Percentiles rank a stretch among this genome's conserved stretches.
phyloP scores from a whole-genome alignment of 2,329 filamentous ascomycete genomes.

The Mycogone perniciosa region DNA sequence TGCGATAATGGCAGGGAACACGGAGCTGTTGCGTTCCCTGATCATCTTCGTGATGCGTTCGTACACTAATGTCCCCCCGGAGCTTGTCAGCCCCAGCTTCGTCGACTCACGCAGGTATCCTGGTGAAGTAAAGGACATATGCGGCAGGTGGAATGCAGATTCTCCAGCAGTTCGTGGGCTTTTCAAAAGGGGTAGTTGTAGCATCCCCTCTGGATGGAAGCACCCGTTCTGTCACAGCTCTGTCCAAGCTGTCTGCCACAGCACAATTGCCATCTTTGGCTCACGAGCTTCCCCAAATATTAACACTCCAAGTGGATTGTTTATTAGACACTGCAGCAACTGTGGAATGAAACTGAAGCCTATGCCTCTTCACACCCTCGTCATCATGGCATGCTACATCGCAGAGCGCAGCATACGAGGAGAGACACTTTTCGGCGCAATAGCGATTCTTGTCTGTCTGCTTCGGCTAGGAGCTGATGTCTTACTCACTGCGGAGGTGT shows the following conservation, averaged over 20 bases:
- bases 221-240: conserved; percentile 1
- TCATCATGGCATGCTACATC: neutral
- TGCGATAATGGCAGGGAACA: neutral
- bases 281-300: neutral
- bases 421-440: neutral
- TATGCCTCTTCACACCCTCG: neutral
- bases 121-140: neutral
- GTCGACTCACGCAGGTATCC: neutral
- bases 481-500: neutral
- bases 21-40: neutral
- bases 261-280: neutral
- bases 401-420: neutral
- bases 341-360: neutral
- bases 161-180: neutral
- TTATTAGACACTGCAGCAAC: neutral
- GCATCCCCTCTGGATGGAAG: neutral
- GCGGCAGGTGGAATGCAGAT: conserved; percentile 1
- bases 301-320: neutral
- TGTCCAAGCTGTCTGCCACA: conserved; percentile 1
- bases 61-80: neutral
- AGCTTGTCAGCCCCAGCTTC: neutral
- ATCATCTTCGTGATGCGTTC: neutral
- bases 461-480: neutral
- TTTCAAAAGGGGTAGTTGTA: neutral
- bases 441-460: neutral